These are phyloP conservation scores for Geosmithia putterillii DNA, from an alignment of 2,329 filamentous ascomycete genomes.

Conservation along the genomic window DNA sequence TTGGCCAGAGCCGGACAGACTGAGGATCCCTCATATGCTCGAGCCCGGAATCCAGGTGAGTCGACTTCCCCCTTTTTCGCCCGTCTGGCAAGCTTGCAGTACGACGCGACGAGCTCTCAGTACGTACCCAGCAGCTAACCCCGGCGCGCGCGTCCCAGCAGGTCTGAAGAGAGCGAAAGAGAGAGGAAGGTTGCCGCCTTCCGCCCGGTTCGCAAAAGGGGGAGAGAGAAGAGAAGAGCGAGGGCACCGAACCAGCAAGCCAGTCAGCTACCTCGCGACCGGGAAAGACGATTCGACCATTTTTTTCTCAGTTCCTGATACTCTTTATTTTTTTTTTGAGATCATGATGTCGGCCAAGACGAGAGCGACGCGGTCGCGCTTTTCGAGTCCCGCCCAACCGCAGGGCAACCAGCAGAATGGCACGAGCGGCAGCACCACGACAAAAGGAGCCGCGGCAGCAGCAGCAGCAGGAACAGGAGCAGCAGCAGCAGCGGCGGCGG, in stretches of 20 bases:
- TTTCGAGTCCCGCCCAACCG: slow-evolving; percentile 37
- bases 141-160: slow-evolving; percentile 2
- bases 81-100: background rate
- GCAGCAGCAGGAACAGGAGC: slow-evolving; percentile 4
- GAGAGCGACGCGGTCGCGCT: slow-evolving; percentile 41
- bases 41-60: slow-evolving; percentile 15
- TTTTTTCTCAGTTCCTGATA: too few relatives aligned
- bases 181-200: too few relatives aligned
- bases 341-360: slow-evolving; percentile 29
- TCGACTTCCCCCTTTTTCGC: background rate
- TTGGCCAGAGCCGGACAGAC: too few relatives aligned
- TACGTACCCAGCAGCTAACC: slow-evolving; percentile 7
- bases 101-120: too few relatives aligned
- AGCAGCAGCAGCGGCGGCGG: background rate
- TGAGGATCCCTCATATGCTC: too few relatives aligned
- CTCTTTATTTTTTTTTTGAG: background rate
- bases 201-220: slow-evolving; percentile 3
- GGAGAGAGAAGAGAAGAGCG: background rate
- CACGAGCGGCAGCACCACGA: slow-evolving; percentile 11
- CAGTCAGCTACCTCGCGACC: too few relatives aligned
- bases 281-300: too few relatives aligned
- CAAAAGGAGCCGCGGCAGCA: background rate
- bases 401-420: slow-evolving; percentile 2
- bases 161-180: slow-evolving; percentile 15
- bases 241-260: background rate